Evolutionary conservation across 306 rosid genomes (phyloP), one percentile per base, ranked within the genome.

Genomic region (Quercus aquifolioides): DNA sequence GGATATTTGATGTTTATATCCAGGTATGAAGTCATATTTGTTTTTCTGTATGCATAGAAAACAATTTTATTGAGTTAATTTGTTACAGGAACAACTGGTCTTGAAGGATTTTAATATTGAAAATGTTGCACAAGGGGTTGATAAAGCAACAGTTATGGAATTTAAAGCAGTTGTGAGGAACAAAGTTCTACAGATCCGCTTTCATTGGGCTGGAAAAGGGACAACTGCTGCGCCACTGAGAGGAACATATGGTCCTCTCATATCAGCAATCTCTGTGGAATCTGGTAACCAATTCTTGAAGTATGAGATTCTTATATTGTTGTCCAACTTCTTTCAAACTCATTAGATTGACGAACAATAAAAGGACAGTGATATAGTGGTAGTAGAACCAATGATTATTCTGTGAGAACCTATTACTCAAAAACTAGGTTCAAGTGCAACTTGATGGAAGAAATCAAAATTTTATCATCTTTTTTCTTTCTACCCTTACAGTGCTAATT

Each of bases 131-230:
- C 84, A 85, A 10, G 76, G 75, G 52, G 75, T 5, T 78, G 86
- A 90, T 82, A 85, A 80, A 82, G 83, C 51, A 76, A 74, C 85
- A 82, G n/a, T 30, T 20, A 20, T 74, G 58, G 20, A 43, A 59
- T 55, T 80, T 71, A 85, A 84, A 62, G 91, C 87, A 14, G 73
- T 49, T 63, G 87, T 87, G 14, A 74, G 71, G 3, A 71, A 79
- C 51, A 79, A 71, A 76, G 76, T 67, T 78, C 31, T 89, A 73
- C 84, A 84, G 84, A 84, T 88, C 52, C 92, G 84, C 30, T 88
- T 91, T 43, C 82, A 86, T 62, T 91, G 92, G 92, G 89, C 94
- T 69, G 94, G 92, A 71, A 92, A 88, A 76, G 97, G 97, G 56
- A 92, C 92, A 67, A 80, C 84, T 68, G 81, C 77, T 71, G 35